A percentile compares a stretch with the other conserved stretches of the same genome.
Evolutionary conservation across 345 rosid species (phyloP).

Genomic region (Moringa oleifera): DNA sequence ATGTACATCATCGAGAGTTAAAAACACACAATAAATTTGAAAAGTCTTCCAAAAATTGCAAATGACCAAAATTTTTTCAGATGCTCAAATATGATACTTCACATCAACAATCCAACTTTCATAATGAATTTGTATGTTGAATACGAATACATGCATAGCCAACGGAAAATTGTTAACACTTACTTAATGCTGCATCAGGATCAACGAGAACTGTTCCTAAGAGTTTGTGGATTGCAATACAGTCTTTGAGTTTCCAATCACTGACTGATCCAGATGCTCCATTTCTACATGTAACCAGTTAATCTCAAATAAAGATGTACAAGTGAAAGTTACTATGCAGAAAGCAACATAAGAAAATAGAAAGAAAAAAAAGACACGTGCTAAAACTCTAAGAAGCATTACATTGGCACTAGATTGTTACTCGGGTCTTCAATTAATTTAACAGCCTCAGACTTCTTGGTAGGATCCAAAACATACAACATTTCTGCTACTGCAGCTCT

Average conservation of each 20-base stretch:
- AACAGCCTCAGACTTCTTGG: conserved; percentile 63
- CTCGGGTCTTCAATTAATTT: conserved; percentile 71
- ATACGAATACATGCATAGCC: neutral
- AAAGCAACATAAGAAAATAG: neutral
- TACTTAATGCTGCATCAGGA: conserved; percentile 74
- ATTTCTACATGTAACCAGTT: conserved; percentile 28
- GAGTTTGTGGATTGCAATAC: conserved; percentile 69
- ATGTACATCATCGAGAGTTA: no score
- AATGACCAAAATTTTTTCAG: no score
- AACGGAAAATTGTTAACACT: conserved; percentile 22
- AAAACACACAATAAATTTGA: no score
- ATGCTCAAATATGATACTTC: neutral
- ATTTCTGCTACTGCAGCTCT: conserved; percentile 94
- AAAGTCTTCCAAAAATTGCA: no score
- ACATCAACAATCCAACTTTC: neutral
- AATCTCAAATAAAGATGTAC: neutral
- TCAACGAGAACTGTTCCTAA: conserved; percentile 45
- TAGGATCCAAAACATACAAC: conserved; percentile 60
- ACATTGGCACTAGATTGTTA: conserved; percentile 50
- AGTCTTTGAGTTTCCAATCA: conserved; percentile 86
- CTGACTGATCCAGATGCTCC: conserved; percentile 56
- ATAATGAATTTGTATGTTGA: neutral
- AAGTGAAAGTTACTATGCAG: neutral
- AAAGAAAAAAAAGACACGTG: neutral
- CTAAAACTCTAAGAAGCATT: conserved; percentile 18